Evolutionary conservation across 2,329 filamentous ascomycete species (phyloP).

Genomic region (Diaporthe caulivora): DNA sequence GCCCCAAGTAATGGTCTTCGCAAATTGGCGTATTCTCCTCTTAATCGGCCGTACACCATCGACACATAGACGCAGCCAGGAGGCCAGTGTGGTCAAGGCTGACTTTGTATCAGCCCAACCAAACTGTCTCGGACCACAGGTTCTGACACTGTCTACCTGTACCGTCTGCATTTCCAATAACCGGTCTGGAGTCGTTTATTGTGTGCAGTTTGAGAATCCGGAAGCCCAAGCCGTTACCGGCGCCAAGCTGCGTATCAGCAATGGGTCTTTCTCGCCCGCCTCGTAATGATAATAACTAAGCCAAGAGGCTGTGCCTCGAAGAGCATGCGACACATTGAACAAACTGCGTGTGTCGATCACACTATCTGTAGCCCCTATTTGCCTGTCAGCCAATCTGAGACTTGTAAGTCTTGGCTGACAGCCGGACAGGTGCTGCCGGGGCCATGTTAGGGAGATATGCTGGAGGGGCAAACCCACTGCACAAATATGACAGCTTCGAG

Average conservation of each 20-base stretch:
- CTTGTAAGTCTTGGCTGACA: not conserved
- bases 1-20: conserved; percentile 7
- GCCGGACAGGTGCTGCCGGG: too few relatives aligned
- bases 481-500: not conserved
- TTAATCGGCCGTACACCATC: not conserved
- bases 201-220: not conserved
- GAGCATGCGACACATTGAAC: not conserved
- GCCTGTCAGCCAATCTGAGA: too few relatives aligned
- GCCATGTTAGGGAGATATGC: not conserved
- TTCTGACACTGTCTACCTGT: not conserved
- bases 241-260: too few relatives aligned
- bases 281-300: not conserved
- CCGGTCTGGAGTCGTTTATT: too few relatives aligned
- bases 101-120: conserved; percentile 29
- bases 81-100: not conserved
- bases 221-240: too few relatives aligned
- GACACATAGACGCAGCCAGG: not conserved
- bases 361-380: not conserved
- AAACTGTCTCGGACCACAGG: not conserved
- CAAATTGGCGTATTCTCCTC: not conserved
- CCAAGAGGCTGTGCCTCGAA: not conserved
- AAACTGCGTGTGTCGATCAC: not conserved
- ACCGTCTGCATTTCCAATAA: not conserved
- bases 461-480: not conserved
- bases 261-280: too few relatives aligned